These are phyloP conservation scores for Juglanconis sp. DNA, from an alignment of 2,329 filamentous ascomycete species.

Conservation along the genomic window DNA sequence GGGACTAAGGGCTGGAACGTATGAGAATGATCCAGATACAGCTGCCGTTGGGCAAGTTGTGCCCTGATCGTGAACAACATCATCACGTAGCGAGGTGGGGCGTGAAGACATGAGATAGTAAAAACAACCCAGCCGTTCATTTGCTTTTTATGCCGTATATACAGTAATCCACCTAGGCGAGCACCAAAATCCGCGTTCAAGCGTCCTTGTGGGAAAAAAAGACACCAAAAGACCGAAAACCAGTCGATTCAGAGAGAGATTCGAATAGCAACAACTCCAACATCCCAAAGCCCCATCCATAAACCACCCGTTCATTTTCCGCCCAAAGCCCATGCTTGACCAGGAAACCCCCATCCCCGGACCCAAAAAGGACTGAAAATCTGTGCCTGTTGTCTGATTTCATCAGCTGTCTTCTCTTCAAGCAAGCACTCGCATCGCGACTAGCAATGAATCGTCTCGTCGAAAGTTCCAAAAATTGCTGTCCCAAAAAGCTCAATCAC, in stretches of 20 bases:
- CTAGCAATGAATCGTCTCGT: background rate
- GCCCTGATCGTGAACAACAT: too few relatives aligned
- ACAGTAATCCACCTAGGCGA: constrained; percentile 2
- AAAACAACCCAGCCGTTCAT: background rate
- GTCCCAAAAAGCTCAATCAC: background rate
- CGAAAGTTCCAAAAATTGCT: background rate
- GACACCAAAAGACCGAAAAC: background rate
- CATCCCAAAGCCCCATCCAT: constrained; percentile 1
- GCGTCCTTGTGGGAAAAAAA: background rate
- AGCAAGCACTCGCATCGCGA: background rate
- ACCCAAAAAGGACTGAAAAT: constrained; percentile 1
- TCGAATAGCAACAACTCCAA: constrained; percentile 10
- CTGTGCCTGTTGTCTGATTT: constrained; percentile 1
- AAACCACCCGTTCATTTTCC: constrained; percentile 2
- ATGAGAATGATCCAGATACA: too few relatives aligned
- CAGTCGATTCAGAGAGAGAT: background rate
- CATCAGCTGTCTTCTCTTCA: background rate
- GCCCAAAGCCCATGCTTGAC: background rate
- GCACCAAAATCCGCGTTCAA: background rate
- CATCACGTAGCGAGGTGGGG: too few relatives aligned
- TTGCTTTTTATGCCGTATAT: constrained; percentile 10
- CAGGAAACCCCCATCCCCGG: background rate
- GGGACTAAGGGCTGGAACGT: too few relatives aligned
- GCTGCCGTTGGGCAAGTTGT: too few relatives aligned
- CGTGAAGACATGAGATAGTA: background rate